Evolutionary conservation across 768 basidiomycete genomes (phyloP).

Genomic region (Pilatotrama ljubarskyi): DNA sequence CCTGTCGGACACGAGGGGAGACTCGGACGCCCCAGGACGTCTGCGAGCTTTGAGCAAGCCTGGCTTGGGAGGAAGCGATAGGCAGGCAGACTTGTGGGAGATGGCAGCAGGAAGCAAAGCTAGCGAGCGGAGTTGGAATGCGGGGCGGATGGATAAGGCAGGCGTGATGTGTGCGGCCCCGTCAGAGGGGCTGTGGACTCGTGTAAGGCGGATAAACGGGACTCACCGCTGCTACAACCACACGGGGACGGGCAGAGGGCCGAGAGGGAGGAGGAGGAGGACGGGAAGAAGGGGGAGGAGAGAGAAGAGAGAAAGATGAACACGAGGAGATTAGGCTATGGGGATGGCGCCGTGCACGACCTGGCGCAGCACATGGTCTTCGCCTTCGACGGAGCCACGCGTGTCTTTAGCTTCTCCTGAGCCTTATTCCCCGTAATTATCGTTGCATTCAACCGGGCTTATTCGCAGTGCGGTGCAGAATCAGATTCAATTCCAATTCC

Average conservation of each 20-base stretch:
- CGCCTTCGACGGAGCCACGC: constrained; percentile 24
- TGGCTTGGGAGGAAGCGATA: constrained; percentile 31
- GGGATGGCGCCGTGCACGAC: constrained; percentile 13
- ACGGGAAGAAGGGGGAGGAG: constrained; percentile 16
- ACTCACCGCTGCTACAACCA: constrained; percentile 19
- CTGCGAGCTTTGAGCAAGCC: constrained; percentile 30
- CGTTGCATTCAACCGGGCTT: neutral
- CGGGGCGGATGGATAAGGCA: constrained; percentile 23
- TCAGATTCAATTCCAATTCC: constrained; percentile 7
- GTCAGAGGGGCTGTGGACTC: constrained; percentile 10
- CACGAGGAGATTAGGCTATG: constrained; percentile 20
- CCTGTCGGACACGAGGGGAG: constrained; percentile 19
- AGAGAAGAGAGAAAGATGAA: constrained; percentile 14
- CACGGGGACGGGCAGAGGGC: constrained; percentile 4
- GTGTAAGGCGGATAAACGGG: neutral
- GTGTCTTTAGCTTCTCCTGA: constrained; percentile 17
- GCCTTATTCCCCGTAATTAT: constrained; percentile 8
- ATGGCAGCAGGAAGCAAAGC: constrained; percentile 32
- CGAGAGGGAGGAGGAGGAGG: constrained; percentile 7
- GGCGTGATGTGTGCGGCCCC: constrained; percentile 13
- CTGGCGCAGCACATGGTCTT: constrained; percentile 24
- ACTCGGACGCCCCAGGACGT: constrained; percentile 28
- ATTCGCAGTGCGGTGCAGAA: constrained; percentile 17
- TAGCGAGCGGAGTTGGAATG: constrained; percentile 27
- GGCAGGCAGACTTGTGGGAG: constrained; percentile 27